Evolutionary conservation across 129 eudicot genomes (phyloP).

Genomic region (Solidago caesia): DNA sequence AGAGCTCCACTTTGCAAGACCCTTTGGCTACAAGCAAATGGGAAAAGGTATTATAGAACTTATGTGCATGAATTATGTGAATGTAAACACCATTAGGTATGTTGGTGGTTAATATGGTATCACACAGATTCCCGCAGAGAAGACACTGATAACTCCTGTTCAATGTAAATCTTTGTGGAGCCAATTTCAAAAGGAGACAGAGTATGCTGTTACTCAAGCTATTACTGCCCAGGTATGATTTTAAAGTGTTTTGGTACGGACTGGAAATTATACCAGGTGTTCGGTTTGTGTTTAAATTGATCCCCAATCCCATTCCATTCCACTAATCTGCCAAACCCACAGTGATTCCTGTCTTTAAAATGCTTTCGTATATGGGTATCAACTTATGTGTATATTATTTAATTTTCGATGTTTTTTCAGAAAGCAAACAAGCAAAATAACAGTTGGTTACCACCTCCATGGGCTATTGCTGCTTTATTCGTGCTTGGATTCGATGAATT

Average conservation of each 20-base stretch:
- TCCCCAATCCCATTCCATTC: too few species aligned
- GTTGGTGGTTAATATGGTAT: slow-evolving; percentile 2
- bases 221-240: slow-evolving; percentile 56
- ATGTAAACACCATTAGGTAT: background rate
- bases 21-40: slow-evolving; percentile 84
- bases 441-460: slow-evolving; percentile 87
- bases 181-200: slow-evolving; percentile 66
- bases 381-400: background rate
- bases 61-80: slow-evolving; percentile 3
- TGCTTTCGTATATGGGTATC: background rate
- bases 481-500: slow-evolving; percentile 78
- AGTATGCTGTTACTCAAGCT: slow-evolving; percentile 67
- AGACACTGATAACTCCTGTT: slow-evolving; percentile 81
- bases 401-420: slow-evolving; percentile 40
- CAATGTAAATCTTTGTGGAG: slow-evolving; percentile 88
- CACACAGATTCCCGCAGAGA: slow-evolving; percentile 70
- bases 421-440: slow-evolving; percentile 67
- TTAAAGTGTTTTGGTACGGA: background rate
- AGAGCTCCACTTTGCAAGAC: slow-evolving; percentile 41
- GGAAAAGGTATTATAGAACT: slow-evolving; percentile 52
- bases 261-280: too few species aligned
- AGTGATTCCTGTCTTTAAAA: too few species aligned
- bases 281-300: too few species aligned
- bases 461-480: slow-evolving; percentile 78
- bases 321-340: too few species aligned